Evolutionary conservation across 805 yeast genomes (phyloP).

Genomic region (Yamadazyma scolyti): DNA sequence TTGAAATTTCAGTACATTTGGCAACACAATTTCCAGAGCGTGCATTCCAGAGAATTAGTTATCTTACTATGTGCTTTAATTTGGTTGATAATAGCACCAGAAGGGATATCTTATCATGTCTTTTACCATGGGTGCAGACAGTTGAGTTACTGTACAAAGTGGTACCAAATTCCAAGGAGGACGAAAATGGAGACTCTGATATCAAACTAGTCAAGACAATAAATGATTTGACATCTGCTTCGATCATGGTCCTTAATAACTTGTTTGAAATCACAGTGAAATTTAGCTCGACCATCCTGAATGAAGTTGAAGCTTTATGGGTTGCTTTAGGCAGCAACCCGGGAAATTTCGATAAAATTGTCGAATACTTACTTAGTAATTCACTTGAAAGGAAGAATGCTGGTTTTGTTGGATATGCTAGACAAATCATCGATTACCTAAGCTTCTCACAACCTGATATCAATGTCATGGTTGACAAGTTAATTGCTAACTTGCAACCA

Average conservation of each 20-base stretch:
- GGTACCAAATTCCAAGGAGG: constrained; percentile 1
- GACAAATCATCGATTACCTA: constrained; percentile 78
- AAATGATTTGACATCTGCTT: constrained; percentile 21
- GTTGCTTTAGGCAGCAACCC: constrained; percentile 79
- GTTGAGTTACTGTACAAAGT: constrained; percentile 51
- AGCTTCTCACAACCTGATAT: constrained; percentile 51
- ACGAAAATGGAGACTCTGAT: constrained; percentile 4
- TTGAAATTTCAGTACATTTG: constrained; percentile 71
- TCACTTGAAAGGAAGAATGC: constrained; percentile 71
- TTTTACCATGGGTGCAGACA: constrained; percentile 91
- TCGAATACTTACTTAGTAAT: constrained; percentile 64
- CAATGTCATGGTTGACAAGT: constrained; percentile 50
- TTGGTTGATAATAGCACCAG: constrained; percentile 54
- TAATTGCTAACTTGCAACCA: constrained; percentile 74
- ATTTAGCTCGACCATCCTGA: constrained; percentile 68
- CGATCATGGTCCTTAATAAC: constrained; percentile 72
- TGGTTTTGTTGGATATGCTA: constrained; percentile 68
- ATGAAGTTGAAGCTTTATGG: constrained; percentile 94
- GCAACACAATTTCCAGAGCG: constrained; percentile 58
- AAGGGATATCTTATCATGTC: constrained; percentile 73
- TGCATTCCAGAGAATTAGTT: constrained; percentile 61
- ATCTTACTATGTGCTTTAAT: constrained; percentile 66
- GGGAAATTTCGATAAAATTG: constrained; percentile 65
- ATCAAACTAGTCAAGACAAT: constrained; percentile 3
- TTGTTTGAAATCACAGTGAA: constrained; percentile 81